phyloP scores from a whole-genome alignment of 1,284 basidiomycete species.

The Pseudozyma flocculosa region DNA sequence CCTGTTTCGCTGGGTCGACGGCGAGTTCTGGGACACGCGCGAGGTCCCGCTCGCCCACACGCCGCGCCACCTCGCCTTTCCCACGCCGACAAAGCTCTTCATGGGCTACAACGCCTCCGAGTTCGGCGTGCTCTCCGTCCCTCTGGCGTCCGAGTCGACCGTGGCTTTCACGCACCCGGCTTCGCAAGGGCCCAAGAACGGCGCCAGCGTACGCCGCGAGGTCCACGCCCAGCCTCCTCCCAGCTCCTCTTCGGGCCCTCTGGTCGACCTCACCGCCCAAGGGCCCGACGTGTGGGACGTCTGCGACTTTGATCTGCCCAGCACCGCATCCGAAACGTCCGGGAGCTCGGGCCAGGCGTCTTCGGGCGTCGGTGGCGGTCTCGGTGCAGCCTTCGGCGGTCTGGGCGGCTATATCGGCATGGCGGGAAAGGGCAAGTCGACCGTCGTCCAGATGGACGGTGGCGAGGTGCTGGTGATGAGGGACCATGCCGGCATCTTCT shows the following conservation, averaged over 20 bases:
- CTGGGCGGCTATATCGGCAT: slow-evolving; percentile 86
- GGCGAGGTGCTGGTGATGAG: slow-evolving; percentile 47
- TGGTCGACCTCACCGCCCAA: slow-evolving; percentile 25
- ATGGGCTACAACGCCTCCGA: slow-evolving; percentile 74
- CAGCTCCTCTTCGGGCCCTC: slow-evolving; percentile 28
- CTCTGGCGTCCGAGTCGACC: slow-evolving; percentile 34
- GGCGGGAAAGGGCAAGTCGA: slow-evolving; percentile 68
- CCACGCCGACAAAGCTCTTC: slow-evolving; percentile 68
- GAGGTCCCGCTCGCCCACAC: slow-evolving; percentile 82
- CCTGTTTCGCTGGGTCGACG: slow-evolving; percentile 79
- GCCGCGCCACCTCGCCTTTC: slow-evolving; percentile 71
- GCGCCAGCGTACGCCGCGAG: slow-evolving; percentile 11
- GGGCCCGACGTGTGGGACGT: slow-evolving; percentile 30
- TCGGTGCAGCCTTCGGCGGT: slow-evolving; percentile 70
- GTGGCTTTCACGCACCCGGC: slow-evolving; percentile 30
- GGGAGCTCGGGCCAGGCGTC: background rate
- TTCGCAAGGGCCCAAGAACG: background rate
- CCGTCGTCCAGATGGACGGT: slow-evolving; percentile 67
- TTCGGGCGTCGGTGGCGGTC: background rate
- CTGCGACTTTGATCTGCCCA: slow-evolving; percentile 28
- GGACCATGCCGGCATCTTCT: slow-evolving; percentile 63
- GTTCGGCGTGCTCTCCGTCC: slow-evolving; percentile 72
- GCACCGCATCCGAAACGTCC: slow-evolving; percentile 3
- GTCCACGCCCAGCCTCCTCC: slow-evolving; percentile 24
- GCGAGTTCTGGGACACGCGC: slow-evolving; percentile 73